phyloP scores from a whole-genome alignment of 2,329 filamentous ascomycete species.

The Ophiostoma ips region DNA sequence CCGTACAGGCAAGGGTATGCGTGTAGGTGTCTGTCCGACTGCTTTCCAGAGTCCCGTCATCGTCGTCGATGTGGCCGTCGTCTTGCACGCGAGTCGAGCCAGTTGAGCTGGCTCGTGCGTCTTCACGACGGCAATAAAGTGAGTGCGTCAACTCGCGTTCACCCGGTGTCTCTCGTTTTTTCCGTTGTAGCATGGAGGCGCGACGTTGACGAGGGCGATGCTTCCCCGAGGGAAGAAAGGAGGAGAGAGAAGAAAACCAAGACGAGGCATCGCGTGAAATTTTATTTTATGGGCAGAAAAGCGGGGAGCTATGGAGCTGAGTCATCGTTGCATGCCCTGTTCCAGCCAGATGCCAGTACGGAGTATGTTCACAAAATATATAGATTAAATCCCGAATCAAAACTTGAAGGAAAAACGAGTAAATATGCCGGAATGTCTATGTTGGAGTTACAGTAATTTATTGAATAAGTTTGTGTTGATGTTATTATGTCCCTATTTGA shows the following conservation, averaged over 20 bases:
- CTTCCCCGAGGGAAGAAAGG: conserved; percentile 4
- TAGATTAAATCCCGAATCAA: no score
- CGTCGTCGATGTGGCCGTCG: no score
- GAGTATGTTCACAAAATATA: no score
- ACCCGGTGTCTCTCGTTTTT: conserved; percentile 6
- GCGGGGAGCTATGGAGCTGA: neutral
- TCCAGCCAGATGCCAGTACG: no score
- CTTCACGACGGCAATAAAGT: neutral
- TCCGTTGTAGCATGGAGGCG: conserved; percentile 16
- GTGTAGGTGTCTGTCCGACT: neutral
- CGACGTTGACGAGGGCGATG: conserved; percentile 16
- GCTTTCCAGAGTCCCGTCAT: no score
- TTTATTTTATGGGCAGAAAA: conserved; percentile 6
- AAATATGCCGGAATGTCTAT: no score
- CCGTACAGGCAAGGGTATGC: neutral
- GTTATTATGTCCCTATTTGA: no score
- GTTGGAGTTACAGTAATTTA: no score
- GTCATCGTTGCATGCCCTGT: neutral
- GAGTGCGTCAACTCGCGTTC: neutral
- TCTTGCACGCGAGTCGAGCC: no score
- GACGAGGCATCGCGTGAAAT: neutral
- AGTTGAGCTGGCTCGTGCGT: neutral
- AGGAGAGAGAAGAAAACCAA: neutral
- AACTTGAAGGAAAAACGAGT: no score
- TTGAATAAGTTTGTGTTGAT: no score